These are phyloP conservation scores for Wickerhamiella occidentalis DNA, from an alignment of 805 yeast genomes.

Conservation along the genomic window DNA sequence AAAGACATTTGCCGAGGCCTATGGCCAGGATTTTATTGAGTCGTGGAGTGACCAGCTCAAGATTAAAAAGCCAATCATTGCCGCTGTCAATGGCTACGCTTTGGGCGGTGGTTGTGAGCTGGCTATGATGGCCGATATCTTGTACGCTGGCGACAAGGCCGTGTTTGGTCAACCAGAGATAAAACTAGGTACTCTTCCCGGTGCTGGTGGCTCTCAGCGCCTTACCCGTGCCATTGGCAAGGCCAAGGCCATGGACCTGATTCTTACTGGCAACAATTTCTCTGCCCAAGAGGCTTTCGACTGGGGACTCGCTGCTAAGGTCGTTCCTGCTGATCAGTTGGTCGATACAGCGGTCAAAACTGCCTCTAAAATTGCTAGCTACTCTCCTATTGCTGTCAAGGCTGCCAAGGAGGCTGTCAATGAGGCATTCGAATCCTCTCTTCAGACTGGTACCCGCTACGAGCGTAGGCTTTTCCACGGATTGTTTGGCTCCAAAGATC, in stretches of 20 bases:
- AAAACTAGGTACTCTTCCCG: conserved; percentile 40
- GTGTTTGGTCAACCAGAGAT: conserved; percentile 46
- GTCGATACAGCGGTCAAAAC: conserved; percentile 35
- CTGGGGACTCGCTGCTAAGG: conserved; percentile 39
- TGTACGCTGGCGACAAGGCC: conserved; percentile 39
- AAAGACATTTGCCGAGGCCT: conserved; percentile 30
- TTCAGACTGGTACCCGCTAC: conserved; percentile 32
- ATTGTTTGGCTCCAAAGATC: conserved; percentile 37
- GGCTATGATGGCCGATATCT: conserved; percentile 42
- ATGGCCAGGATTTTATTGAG: conserved; percentile 29
- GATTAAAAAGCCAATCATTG: conserved; percentile 38
- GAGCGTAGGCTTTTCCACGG: conserved; percentile 38
- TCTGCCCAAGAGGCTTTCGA: conserved; percentile 35
- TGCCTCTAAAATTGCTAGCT: conserved; percentile 33
- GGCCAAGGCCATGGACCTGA: conserved; percentile 38
- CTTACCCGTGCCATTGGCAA: conserved; percentile 39
- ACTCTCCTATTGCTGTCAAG: conserved; percentile 34
- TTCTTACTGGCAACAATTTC: conserved; percentile 37
- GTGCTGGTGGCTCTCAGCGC: conserved; percentile 44
- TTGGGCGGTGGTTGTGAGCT: conserved; percentile 48
- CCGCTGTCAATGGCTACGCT: conserved; percentile 45
- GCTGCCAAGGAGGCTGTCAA: conserved; percentile 39
- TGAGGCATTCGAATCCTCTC: conserved; percentile 29
- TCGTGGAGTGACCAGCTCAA: conserved; percentile 32
- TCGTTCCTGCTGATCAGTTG: conserved; percentile 31